Percentiles rank a stretch among this genome's conserved stretches.
Evolutionary conservation across 768 basidiomycete species (phyloP).

Genomic region (Pulveroboletus sp.): DNA sequence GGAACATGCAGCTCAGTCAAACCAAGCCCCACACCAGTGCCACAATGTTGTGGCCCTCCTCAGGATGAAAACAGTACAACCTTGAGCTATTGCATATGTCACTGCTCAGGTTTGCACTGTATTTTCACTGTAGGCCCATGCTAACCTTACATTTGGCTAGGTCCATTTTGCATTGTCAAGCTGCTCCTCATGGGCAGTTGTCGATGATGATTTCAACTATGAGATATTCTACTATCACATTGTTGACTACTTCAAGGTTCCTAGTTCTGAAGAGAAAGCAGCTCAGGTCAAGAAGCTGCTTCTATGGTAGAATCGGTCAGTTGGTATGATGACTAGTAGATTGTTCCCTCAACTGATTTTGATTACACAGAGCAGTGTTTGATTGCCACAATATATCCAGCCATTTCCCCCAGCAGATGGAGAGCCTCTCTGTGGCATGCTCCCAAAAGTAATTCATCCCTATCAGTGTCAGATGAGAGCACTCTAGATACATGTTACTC

Average conservation of each 20-base stretch:
- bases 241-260: constrained; percentile 9
- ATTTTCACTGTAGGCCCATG: background rate
- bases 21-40: background rate
- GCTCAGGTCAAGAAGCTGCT: background rate
- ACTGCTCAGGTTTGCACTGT: constrained; percentile 21
- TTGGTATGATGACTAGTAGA: too few species aligned
- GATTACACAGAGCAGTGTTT: too few species aligned
- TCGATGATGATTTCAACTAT: constrained; percentile 13
- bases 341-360: too few species aligned
- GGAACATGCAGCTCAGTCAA: background rate
- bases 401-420: too few species aligned
- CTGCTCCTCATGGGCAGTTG: background rate
- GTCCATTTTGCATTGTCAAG: constrained; percentile 14
- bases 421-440: too few species aligned
- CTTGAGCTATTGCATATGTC: constrained; percentile 21
- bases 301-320: constrained; percentile 10
- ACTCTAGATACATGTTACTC: too few species aligned
- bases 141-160: background rate
- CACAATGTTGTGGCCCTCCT: constrained; percentile 5
- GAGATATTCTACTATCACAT: constrained; percentile 11
- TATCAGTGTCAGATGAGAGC: too few species aligned
- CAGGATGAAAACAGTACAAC: constrained; percentile 11
- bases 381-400: too few species aligned
- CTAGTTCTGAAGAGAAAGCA: background rate
- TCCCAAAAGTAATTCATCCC: too few species aligned